phyloP scores from a whole-genome alignment of 2,329 filamentous ascomycete species.

The Coleophoma crateriformis region DNA sequence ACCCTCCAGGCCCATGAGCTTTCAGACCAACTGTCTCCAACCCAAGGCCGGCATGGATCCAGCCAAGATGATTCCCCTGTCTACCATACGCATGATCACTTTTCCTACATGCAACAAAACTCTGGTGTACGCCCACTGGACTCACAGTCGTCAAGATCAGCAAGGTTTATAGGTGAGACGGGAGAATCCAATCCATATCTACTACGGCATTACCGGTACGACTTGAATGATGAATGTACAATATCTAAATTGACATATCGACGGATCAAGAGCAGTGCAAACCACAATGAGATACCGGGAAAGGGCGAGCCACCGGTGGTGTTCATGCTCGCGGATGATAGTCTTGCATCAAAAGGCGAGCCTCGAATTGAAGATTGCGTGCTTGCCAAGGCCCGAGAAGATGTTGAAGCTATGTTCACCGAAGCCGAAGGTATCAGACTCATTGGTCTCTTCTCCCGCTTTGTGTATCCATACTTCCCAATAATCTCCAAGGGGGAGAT shows the following conservation, averaged over 20 bases:
- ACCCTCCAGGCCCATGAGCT: conserved; percentile 18
- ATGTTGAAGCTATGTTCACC: conserved; percentile 22
- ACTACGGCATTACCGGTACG: conserved; percentile 22
- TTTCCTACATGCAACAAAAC: conserved; percentile 17
- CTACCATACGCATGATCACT: not conserved
- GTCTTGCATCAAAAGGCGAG: conserved; percentile 23
- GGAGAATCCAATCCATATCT: conserved; percentile 27
- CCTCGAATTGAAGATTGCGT: conserved; percentile 22
- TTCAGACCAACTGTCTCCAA: conserved; percentile 14
- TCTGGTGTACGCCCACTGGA: conserved; percentile 21
- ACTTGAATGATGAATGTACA: conserved; percentile 25
- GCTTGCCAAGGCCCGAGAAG: conserved; percentile 17
- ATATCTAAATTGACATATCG: conserved; percentile 25
- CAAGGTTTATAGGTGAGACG: conserved; percentile 26
- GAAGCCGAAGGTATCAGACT: conserved; percentile 30
- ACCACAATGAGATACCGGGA: conserved; percentile 13
- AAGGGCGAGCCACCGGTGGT: conserved; percentile 24
- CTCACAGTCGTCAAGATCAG: conserved; percentile 18
- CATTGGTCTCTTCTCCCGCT: conserved; percentile 33
- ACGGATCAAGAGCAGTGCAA: conserved; percentile 16
- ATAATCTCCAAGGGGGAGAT: conserved; percentile 31
- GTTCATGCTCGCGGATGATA: conserved; percentile 26
- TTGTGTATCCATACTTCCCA: conserved; percentile 38
- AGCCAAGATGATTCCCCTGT: conserved; percentile 18
- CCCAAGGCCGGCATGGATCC: conserved; percentile 15